Evolutionary conservation across 441 rosid species (phyloP), one percentile per base, ranked within the genome.

Genomic region (Bocquillonia castaneifolia): DNA sequence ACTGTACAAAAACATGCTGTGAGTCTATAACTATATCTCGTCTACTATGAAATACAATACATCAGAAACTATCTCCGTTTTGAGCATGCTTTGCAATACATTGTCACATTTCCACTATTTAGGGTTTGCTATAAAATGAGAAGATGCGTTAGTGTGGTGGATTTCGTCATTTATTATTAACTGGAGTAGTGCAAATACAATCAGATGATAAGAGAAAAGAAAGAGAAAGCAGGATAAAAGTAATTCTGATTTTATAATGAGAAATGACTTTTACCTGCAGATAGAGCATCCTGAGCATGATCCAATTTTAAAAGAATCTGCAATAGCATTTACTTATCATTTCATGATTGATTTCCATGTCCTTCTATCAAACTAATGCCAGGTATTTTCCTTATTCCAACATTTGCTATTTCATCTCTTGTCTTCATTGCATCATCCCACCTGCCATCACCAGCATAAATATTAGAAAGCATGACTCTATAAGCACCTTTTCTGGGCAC

Each of bases 401-500:
- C 59, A 31, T 67, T 80, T 29, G 69, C 31, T 22, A 74, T 66
- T 59, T 64, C 78, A 69, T 87, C 84, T 67, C 98, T 85, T 71
- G 84, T 75, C 77, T 54, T 79, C 74, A 80, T 75, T 66, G 62
- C 95, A 78, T 82, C 85, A 76, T 79, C 81, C 98, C 97, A 93
- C 74, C 79, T 88, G 65, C 91, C 92, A 71, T 78, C 67, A 72
- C 85, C 76, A 44, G 97, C 98, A 79, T 91, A 86, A 29, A 83
- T 62, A 72, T 88, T 91, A 28, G 94, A 88, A 72, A 93, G 91
- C 89, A 88, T 85, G 9, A 93, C 92, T 81, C 78, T 79, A 47
- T 91, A 88, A 39, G 86, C 79, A 64, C 86, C 82, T 69, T 82
- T 86, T 59, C 75, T 73, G 15, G 88, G 87, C 44, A 85, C 88